Evolutionary conservation across 495 filamentous ascomycete species (phyloP), one percentile per base, ranked within the genome.

Genomic region (Tuber brumale): DNA sequence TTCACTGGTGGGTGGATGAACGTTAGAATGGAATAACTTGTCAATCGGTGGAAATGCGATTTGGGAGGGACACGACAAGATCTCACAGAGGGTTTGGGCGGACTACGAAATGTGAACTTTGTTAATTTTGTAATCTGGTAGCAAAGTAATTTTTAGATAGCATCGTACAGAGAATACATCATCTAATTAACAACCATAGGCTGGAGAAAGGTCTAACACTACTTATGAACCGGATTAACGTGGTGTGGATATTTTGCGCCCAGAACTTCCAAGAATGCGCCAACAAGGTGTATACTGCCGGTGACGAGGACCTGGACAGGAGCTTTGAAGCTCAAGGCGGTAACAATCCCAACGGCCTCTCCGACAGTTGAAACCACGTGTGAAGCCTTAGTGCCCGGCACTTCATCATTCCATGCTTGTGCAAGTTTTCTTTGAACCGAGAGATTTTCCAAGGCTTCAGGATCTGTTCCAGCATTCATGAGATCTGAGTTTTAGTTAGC

Each of bases 281-380:
- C 94, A 1, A 97, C 93, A 14, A 98, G 87, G 85, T 97, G 93
- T 76, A 97, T 87, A 83, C 94, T 97, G 9, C 95, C 95, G 31
- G 95, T 97, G 44, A 93, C 86, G 35, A 93, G 83, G 4, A 89
- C 82, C 57, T 78, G 76, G 14, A 76, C 74, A 23, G 51, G 76
- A 5, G 69, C 80, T 35, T 66, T 35, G 57, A 18, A 10, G 4
- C 80, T 75, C 5, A 80, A 37, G 18, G 37, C 66, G 27, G 42
- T 74, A 6, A 91, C 91, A 79, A 86, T 88, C 42, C 87, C 88
- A 70, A 98, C 89, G 27, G 94, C 94, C 75, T 97, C 94, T 81
- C 98, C 94, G 66, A 98, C 93, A 3, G 90, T 97, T 19, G 87
- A 86, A 66, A 91, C 86, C 0, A 96, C 92, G 72, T 87, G 84